A percentile compares a stretch with the other conserved stretches of the same genome.
Evolutionary conservation across 768 basidiomycete species (phyloP).

Genomic region (Suillus plorans): DNA sequence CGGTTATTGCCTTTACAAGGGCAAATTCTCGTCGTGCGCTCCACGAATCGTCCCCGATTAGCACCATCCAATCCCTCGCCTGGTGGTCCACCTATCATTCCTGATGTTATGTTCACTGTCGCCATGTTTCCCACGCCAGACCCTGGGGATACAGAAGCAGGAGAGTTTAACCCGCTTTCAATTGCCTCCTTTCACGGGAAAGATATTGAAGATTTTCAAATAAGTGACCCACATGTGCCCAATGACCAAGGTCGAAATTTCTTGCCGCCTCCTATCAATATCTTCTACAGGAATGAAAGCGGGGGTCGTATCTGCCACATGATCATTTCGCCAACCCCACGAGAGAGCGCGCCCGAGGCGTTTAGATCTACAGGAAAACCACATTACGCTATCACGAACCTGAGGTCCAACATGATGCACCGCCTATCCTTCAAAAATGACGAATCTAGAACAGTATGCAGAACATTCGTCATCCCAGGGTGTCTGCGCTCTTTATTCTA

Average conservation of each 20-base stretch:
- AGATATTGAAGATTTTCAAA: constrained; percentile 34
- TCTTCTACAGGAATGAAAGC: constrained; percentile 33
- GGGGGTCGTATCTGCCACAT: constrained; percentile 29
- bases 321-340: constrained; percentile 26
- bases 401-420: constrained; percentile 25
- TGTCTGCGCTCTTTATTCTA: constrained; percentile 34
- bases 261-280: constrained; percentile 31
- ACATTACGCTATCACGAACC: constrained; percentile 29
- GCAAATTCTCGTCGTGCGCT: constrained; percentile 52
- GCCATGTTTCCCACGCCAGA: constrained; percentile 32
- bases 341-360: constrained; percentile 16
- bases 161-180: constrained; percentile 24
- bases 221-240: constrained; percentile 28
- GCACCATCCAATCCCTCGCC: constrained; percentile 3
- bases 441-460: constrained; percentile 21
- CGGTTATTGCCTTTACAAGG: constrained; percentile 52
- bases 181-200: constrained; percentile 31
- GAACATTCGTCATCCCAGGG: constrained; percentile 32
- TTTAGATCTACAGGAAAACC: constrained; percentile 23
- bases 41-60: constrained; percentile 24
- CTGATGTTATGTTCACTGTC: constrained; percentile 29
- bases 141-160: constrained; percentile 29
- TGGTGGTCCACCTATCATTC: constrained; percentile 16
- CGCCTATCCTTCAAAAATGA: constrained; percentile 27
- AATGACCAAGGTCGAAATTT: constrained; percentile 21